phyloP scores from a whole-genome alignment of 2,329 filamentous ascomycete genomes.

The Hirsutella minnesotensis region DNA sequence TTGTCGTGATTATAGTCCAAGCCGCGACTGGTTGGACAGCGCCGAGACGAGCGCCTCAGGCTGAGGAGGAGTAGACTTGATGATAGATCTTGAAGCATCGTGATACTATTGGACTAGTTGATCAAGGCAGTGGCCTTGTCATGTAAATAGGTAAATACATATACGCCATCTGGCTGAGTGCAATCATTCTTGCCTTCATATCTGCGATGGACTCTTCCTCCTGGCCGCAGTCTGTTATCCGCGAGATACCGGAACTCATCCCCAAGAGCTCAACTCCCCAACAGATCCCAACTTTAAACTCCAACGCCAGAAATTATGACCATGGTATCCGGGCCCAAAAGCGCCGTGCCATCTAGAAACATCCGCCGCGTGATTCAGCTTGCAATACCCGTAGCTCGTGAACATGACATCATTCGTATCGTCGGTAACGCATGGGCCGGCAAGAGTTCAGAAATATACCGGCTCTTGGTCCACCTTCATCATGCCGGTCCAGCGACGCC shows the following conservation, averaged over 20 bases:
- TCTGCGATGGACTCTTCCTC: too few species aligned
- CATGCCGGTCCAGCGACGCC: neutral
- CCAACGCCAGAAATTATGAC: neutral
- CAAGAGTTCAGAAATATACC: neutral
- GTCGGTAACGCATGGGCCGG: neutral
- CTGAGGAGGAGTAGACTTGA: neutral
- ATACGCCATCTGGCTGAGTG: too few species aligned
- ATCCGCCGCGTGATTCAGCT: neutral
- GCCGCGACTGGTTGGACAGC: conserved; percentile 39
- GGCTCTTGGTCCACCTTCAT: neutral
- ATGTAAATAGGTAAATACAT: too few species aligned
- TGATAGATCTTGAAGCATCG: too few species aligned
- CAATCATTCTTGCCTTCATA: too few species aligned
- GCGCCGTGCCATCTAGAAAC: neutral
- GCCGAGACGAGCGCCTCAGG: conserved; percentile 10
- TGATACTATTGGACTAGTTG: too few species aligned
- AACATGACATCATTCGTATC: too few species aligned
- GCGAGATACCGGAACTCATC: too few species aligned
- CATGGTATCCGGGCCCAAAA: neutral
- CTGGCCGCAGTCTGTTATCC: too few species aligned
- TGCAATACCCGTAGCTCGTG: too few species aligned
- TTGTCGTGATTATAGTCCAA: conserved; percentile 34
- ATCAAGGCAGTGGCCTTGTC: too few species aligned
- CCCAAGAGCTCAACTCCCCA: neutral
- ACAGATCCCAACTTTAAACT: neutral